These are phyloP conservation scores for Fusarium devonianum DNA, from an alignment of 2,329 filamentous ascomycete species.

Conservation along the genomic window DNA sequence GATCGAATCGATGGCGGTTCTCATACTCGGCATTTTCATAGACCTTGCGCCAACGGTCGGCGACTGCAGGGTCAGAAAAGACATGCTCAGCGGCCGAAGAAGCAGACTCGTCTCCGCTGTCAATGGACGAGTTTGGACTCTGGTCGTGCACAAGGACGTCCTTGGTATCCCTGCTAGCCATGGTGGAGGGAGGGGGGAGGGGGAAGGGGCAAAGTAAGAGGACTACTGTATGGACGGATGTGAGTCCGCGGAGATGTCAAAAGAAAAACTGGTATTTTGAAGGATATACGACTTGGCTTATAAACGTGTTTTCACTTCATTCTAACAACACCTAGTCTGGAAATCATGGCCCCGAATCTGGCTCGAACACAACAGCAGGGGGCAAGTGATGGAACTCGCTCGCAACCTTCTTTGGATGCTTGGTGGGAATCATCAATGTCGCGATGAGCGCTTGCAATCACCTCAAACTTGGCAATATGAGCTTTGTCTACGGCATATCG, in stretches of 20 bases:
- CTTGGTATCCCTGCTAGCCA: constrained; percentile 28
- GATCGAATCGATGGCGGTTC: constrained; percentile 66
- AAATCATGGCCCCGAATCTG: neutral
- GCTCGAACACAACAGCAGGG: neutral
- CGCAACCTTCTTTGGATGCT: neutral
- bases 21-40: constrained; percentile 67
- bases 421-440: constrained; percentile 30
- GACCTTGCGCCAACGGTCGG: constrained; percentile 60
- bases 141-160: constrained; percentile 20
- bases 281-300: constrained; percentile 34
- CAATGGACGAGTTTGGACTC: constrained; percentile 11
- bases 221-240: no score
- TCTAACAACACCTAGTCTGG: neutral
- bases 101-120: constrained; percentile 36
- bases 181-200: constrained; percentile 14
- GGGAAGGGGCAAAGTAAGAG: no score
- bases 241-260: constrained; percentile 29
- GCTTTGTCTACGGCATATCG: neutral
- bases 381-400: constrained; percentile 1
- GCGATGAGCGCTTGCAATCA: constrained; percentile 37
- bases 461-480: constrained; percentile 29
- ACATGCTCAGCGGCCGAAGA: constrained; percentile 45
- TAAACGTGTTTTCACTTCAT: constrained; percentile 22
- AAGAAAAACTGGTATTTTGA: neutral
- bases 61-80: constrained; percentile 59